Conservation (phyloP, 208 protist genomes). For the Trypanosoma vivax region DNA sequence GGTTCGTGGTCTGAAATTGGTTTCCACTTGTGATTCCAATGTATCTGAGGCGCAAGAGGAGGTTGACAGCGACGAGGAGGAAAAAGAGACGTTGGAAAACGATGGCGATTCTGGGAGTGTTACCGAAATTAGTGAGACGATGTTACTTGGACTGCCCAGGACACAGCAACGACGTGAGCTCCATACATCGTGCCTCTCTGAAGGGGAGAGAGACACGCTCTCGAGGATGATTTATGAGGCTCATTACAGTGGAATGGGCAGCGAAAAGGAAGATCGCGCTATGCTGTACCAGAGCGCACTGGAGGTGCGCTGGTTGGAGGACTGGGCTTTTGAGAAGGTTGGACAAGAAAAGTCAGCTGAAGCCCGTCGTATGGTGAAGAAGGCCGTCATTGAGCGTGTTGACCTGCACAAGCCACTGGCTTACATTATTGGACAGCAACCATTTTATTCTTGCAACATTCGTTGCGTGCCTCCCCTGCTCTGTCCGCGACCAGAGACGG, state of each 20-base stretch:
- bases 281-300: slow-evolving; percentile 67
- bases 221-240: slow-evolving; percentile 51
- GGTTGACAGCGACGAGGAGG: neutral
- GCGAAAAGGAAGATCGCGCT: slow-evolving; percentile 26
- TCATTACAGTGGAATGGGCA: slow-evolving; percentile 45
- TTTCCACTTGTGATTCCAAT: neutral
- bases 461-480: slow-evolving; percentile 59
- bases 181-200: slow-evolving; percentile 25
- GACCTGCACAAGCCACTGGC: slow-evolving; percentile 79
- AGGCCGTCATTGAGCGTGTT: slow-evolving; percentile 61
- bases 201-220: slow-evolving; percentile 27
- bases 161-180: neutral
- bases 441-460: slow-evolving; percentile 80
- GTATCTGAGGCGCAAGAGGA: too few relatives aligned
- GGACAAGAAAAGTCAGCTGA: slow-evolving; percentile 13
- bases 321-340: slow-evolving; percentile 36
- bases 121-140: slow-evolving; percentile 6
- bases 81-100: neutral
- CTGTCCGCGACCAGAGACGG: slow-evolving; percentile 78
- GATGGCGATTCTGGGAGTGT: neutral
- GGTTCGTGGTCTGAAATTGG: slow-evolving; percentile 12
- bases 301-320: slow-evolving; percentile 72
- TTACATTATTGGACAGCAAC: slow-evolving; percentile 84
- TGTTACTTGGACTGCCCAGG: slow-evolving; percentile 9
- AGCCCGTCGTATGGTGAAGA: slow-evolving; percentile 50